A percentile compares a stretch with the other conserved stretches of the same genome.
phyloP scores from a whole-genome alignment of 805 yeast species.

The Myxozyma vanderwaltii region DNA sequence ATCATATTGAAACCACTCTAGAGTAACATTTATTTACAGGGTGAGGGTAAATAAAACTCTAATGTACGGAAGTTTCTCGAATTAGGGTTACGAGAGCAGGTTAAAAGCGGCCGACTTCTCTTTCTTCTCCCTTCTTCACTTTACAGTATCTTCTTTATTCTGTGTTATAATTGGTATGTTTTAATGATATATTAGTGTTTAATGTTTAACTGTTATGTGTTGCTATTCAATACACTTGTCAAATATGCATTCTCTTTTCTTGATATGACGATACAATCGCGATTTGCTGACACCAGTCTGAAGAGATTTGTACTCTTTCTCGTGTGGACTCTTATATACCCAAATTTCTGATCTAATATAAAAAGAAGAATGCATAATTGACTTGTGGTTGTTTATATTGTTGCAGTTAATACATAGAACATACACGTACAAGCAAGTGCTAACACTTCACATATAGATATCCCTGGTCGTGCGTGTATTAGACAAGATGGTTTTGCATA shows the following conservation, averaged over 20 bases:
- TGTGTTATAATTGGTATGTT: too few species aligned
- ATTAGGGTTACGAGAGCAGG: background rate
- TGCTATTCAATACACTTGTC: too few species aligned
- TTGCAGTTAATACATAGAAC: too few species aligned
- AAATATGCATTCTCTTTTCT: background rate
- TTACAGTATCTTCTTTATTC: background rate
- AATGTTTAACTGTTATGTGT: too few species aligned
- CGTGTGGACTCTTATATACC: slow-evolving; percentile 33
- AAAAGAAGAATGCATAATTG: too few species aligned
- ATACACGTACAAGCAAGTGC: too few species aligned
- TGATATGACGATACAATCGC: slow-evolving; percentile 17
- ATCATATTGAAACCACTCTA: too few species aligned
- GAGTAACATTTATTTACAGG: background rate
- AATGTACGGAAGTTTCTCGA: slow-evolving; percentile 6
- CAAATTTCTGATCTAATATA: slow-evolving; percentile 31
- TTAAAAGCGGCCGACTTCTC: background rate
- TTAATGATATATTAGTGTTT: too few species aligned
- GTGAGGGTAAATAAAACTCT: background rate
- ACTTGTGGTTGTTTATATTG: too few species aligned
- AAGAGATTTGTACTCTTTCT: slow-evolving; percentile 35
- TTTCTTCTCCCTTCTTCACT: background rate
- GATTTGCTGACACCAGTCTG: slow-evolving; percentile 33
- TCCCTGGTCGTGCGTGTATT: too few species aligned
- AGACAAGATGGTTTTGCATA: slow-evolving; percentile 80
- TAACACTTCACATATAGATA: background rate